Evolutionary conservation across 257 asterid genomes (phyloP).

Genomic region (Ligustrum vulgare): DNA sequence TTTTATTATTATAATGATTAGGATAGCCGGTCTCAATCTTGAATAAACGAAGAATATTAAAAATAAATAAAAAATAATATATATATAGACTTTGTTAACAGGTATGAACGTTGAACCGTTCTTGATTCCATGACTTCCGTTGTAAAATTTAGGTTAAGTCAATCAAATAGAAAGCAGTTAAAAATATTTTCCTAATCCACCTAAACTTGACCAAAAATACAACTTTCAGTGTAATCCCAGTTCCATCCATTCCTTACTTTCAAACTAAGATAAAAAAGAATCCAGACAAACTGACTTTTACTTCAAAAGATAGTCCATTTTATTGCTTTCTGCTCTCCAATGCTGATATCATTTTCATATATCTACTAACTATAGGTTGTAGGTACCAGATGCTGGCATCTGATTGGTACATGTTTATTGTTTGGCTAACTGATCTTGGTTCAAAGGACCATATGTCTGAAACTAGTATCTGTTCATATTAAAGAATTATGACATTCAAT

Average conservation of each 20-base stretch:
- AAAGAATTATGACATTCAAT: background rate
- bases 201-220: slow-evolving; percentile 27
- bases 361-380: background rate
- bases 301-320: background rate
- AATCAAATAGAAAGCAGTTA: background rate
- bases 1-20: too few species aligned
- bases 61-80: too few species aligned
- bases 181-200: slow-evolving; percentile 18
- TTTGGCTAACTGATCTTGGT: slow-evolving; percentile 10
- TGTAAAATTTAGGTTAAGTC: background rate
- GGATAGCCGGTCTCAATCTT: too few species aligned
- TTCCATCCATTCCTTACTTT: slow-evolving; percentile 12
- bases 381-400: background rate
- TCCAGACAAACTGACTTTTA: background rate
- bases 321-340: slow-evolving; percentile 4
- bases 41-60: too few species aligned
- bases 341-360: background rate
- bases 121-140: background rate
- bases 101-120: background rate
- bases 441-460: too few species aligned
- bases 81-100: background rate
- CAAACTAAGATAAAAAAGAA: slow-evolving; percentile 4
- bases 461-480: too few species aligned
- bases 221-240: slow-evolving; percentile 19
- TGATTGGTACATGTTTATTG: slow-evolving; percentile 15